phyloP scores from a whole-genome alignment of 2,329 filamentous ascomycete genomes.

The Lecanoromycetidae sp. region DNA sequence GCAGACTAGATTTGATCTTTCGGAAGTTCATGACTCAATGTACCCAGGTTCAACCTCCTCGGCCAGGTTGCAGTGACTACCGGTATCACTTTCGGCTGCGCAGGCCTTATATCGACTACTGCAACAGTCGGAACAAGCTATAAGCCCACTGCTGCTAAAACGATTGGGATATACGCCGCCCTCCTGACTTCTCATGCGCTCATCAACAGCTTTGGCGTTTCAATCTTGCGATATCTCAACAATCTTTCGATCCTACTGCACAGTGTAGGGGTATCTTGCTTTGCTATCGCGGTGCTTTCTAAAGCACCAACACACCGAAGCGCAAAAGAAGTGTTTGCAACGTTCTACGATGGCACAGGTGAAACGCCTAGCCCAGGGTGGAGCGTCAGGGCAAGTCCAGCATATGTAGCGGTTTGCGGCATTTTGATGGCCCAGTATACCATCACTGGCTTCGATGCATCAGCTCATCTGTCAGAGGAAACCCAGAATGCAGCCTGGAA shows the following conservation, averaged over 20 bases:
- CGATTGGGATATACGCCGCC: slow-evolving; percentile 49
- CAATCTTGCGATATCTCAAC: slow-evolving; percentile 44
- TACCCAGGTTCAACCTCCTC: slow-evolving; percentile 34
- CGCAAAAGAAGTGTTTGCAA: slow-evolving; percentile 44
- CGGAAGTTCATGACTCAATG: slow-evolving; percentile 20
- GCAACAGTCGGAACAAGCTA: slow-evolving; percentile 35
- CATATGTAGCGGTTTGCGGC: slow-evolving; percentile 44
- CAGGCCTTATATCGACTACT: slow-evolving; percentile 35
- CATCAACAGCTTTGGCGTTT: slow-evolving; percentile 47
- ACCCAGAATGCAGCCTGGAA: slow-evolving; percentile 45
- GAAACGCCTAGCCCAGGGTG: slow-evolving; percentile 36
- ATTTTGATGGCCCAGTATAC: slow-evolving; percentile 45
- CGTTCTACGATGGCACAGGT: slow-evolving; percentile 43
- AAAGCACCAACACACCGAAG: slow-evolving; percentile 45
- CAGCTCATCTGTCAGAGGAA: slow-evolving; percentile 47
- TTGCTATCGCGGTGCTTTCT: slow-evolving; percentile 45
- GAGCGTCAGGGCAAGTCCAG: slow-evolving; percentile 40
- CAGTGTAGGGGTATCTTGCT: slow-evolving; percentile 39
- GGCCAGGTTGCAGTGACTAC: slow-evolving; percentile 40
- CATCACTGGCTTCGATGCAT: slow-evolving; percentile 38
- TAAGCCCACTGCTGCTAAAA: slow-evolving; percentile 34
- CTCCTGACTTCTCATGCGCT: slow-evolving; percentile 43
- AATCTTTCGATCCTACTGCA: slow-evolving; percentile 45
- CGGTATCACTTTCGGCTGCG: slow-evolving; percentile 36
- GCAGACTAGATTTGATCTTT: slow-evolving; percentile 24